Conservation (phyloP, 257 asterid genomes). For the Anisodus tanguticus region DNA sequence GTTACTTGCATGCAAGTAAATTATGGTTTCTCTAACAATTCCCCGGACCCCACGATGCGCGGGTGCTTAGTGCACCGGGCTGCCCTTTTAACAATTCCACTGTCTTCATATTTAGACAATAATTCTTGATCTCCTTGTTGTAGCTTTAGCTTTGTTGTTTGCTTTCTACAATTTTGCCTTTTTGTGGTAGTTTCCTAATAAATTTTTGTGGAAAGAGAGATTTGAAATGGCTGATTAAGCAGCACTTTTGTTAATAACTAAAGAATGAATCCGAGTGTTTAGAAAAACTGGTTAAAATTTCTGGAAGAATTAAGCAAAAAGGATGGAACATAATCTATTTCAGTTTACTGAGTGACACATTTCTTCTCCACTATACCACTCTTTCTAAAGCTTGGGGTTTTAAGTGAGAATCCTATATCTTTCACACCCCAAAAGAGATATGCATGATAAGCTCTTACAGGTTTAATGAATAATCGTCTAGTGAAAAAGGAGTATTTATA, state of each 20-base stretch:
- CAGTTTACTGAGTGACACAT: background rate
- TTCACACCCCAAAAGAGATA: background rate
- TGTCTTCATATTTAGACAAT: background rate
- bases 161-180: background rate
- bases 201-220: background rate
- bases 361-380: slow-evolving; percentile 6
- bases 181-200: background rate
- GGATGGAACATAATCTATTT: background rate
- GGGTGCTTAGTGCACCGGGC: too few relatives aligned
- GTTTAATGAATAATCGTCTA: background rate
- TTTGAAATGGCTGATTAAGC: slow-evolving; percentile 15
- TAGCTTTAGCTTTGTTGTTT: background rate
- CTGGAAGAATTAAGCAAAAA: slow-evolving; percentile 4
- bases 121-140: background rate
- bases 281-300: background rate
- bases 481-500: background rate
- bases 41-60: too few relatives aligned
- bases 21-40: background rate
- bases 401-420: background rate
- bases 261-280: background rate
- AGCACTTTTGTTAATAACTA: background rate
- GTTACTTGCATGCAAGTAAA: slow-evolving; percentile 18
- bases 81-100: background rate
- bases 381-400: background rate
- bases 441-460: background rate